Evolutionary conservation across 148 eudicot genomes (phyloP).

Genomic region (Nepenthes gracilis): DNA sequence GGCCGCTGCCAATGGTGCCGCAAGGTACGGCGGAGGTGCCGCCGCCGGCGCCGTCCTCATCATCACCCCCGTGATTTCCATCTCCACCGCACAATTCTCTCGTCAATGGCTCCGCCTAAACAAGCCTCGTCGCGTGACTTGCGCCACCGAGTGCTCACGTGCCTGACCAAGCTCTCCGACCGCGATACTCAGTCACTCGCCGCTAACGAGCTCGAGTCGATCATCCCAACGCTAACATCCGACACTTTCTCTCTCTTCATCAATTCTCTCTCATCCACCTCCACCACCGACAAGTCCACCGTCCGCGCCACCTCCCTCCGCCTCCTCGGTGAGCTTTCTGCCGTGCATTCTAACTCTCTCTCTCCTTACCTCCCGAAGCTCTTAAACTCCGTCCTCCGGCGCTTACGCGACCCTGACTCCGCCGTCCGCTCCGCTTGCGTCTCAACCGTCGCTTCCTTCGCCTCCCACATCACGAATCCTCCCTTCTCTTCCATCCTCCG

Average conservation of each 20-base stretch:
- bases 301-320: slow-evolving; percentile 55
- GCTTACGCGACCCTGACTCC: slow-evolving; percentile 65
- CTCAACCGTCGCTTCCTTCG: slow-evolving; percentile 27
- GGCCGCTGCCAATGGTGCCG: slow-evolving; percentile 10
- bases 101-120: slow-evolving; percentile 7
- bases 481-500: slow-evolving; percentile 39
- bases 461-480: slow-evolving; percentile 28
- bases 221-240: slow-evolving; percentile 42
- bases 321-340: slow-evolving; percentile 44
- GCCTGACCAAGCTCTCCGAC: slow-evolving; percentile 80
- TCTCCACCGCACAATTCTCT: not conserved
- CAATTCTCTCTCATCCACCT: slow-evolving; percentile 71
- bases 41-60: not conserved
- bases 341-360: slow-evolving; percentile 36
- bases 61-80: not conserved
- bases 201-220: slow-evolving; percentile 56
- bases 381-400: slow-evolving; percentile 51
- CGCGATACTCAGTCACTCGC: slow-evolving; percentile 78
- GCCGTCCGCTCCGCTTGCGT: slow-evolving; percentile 56
- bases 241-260: slow-evolving; percentile 52
- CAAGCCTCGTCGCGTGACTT: slow-evolving; percentile 44
- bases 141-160: slow-evolving; percentile 66
- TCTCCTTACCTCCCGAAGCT: slow-evolving; percentile 61
- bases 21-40: slow-evolving; percentile 12
- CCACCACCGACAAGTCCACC: slow-evolving; percentile 57